Percentiles rank a stretch among this genome's conserved stretches.
These are phyloP conservation scores for Ettlia oleoabundans DNA, from an alignment of 139 green algal genomes.

Conservation along the genomic window DNA sequence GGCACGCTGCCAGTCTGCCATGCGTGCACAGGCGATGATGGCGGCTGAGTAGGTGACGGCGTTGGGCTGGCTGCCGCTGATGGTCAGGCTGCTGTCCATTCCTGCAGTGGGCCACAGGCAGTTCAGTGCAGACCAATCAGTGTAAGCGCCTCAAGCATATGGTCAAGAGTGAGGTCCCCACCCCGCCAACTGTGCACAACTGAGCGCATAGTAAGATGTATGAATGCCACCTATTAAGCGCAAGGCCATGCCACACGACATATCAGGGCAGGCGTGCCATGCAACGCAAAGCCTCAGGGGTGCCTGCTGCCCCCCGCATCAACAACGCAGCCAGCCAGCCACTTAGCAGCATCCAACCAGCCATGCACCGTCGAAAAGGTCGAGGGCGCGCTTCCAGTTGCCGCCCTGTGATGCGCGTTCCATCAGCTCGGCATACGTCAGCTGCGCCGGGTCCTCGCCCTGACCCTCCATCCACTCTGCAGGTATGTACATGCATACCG, in stretches of 20 bases:
- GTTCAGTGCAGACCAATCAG: too few relatives aligned
- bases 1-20: constrained; percentile 30
- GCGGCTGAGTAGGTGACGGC: constrained; percentile 13
- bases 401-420: constrained; percentile 3
- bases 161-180: too few relatives aligned
- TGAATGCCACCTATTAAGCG: neutral
- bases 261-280: too few relatives aligned
- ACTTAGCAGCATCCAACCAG: neutral
- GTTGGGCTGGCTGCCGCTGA: constrained; percentile 25
- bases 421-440: constrained; percentile 17
- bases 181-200: too few relatives aligned
- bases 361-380: constrained; percentile 25
- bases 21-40: constrained; percentile 27
- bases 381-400: constrained; percentile 18
- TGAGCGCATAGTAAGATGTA: too few relatives aligned
- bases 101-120: neutral
- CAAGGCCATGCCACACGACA: too few relatives aligned
- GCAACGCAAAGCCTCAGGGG: too few relatives aligned
- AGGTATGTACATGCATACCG: too few relatives aligned
- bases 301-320: too few relatives aligned
- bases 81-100: constrained; percentile 24
- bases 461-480: constrained; percentile 41
- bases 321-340: neutral
- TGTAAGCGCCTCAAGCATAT: too few relatives aligned
- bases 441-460: constrained; percentile 16